Base-by-base conservation (phyloP, 73 alveolate species). In the Effrenium voratum region DNA sequence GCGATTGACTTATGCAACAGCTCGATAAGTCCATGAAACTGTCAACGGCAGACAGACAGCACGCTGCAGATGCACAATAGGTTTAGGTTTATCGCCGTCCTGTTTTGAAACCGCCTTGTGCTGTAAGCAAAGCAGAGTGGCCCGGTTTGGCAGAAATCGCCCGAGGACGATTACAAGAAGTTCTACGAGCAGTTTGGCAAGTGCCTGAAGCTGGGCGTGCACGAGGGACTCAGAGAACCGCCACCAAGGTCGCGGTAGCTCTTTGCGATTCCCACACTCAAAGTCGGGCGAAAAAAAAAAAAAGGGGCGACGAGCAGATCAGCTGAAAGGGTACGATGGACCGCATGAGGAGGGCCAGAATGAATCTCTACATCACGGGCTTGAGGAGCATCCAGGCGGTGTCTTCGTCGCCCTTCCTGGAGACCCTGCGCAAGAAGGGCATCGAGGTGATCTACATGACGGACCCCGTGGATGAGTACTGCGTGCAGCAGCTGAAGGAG, bases 401-500 rank as follows among this genome's bases (percentile, higher is more conserved):
- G 80, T 99, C 99, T 59, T 99, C 99, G 90, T 99, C 99, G 47
- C 99, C 99, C 50, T 99, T 99, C 99, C 99, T 99, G 85, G 99
- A 99, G 99, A 99, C 99, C 63, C 99, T 99, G 97, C 99, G 99
- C 99, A 99, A 99, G 99, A 99, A 99, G 99, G 99, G 99, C 91
- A 99, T 99, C 91, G 99, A 99, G 99, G 99, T 99, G 87, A 99
- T 99, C 98, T 99, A 99, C 99, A 99, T 99, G 99, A 99, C 99
- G 91, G 99, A 99, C 99, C 99, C 99, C 98, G 99, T 99, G 93
- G 99, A 99, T 99, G 99, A 99, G 99, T 99, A 99, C 98, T 99
- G 99, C 99, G 99, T 99, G 99, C 99, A 99, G 99, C 99, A 99
- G 99, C 99, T 99, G 91, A 99, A 99, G 99, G 99, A 84, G 93